These are phyloP conservation scores for Oropetium thomaeum DNA, from an alignment of 176 grass and related monocot genomes.

Conservation along the genomic window DNA sequence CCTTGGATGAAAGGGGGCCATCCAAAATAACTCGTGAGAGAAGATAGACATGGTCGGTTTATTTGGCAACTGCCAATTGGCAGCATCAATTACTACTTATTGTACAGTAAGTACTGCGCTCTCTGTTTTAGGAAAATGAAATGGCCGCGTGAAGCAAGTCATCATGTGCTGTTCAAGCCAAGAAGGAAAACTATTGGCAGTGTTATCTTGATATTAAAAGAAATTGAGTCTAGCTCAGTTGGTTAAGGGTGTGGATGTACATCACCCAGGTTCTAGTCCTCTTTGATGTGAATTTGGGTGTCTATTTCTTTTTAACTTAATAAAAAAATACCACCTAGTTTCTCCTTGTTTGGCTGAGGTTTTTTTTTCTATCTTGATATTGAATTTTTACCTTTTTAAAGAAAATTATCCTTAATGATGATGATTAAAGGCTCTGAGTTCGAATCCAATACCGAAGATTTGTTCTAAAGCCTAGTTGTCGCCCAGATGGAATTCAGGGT, in stretches of 20 bases:
- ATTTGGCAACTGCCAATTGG: not conserved
- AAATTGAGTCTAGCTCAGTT: no score
- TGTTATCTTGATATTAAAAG: not conserved
- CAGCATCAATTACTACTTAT: not conserved
- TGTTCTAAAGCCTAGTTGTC: not conserved
- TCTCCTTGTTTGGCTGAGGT: no score
- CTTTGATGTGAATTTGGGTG: no score
- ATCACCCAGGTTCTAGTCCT: no score
- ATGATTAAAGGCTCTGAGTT: not conserved
- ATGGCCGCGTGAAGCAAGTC: not conserved
- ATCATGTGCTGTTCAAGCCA: not conserved
- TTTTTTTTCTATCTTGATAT: not conserved
- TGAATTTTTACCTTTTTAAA: not conserved
- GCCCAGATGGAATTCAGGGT: not conserved
- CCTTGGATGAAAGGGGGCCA: not conserved
- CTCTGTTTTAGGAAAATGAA: not conserved
- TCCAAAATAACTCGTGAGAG: not conserved
- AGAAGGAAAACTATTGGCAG: not conserved
- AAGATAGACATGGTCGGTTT: slow-evolving; percentile 34
- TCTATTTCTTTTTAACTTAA: no score
- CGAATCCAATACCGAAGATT: not conserved
- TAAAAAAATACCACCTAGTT: no score
- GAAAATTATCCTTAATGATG: not conserved
- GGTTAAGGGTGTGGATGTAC: no score
- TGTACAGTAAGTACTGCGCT: not conserved